Evolutionary conservation across 345 rosid genomes (phyloP).

Genomic region (Syzygium aqueum): DNA sequence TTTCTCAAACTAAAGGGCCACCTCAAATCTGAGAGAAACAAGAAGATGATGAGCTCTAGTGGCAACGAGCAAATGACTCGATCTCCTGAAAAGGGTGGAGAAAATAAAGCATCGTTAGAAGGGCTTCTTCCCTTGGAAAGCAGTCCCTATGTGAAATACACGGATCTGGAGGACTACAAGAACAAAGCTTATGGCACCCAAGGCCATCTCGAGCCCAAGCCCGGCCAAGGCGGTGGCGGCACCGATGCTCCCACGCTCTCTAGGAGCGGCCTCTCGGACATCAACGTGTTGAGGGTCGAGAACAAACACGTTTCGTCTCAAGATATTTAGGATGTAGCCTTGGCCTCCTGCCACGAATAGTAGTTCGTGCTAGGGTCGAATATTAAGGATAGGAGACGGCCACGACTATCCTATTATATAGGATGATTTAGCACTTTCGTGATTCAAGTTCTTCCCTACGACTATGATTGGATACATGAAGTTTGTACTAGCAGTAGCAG

Average conservation of each 20-base stretch:
- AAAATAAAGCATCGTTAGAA: not conserved
- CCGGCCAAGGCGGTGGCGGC: constrained; percentile 27
- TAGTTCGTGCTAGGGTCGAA: not conserved
- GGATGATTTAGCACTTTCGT: not conserved
- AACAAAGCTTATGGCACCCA: constrained; percentile 33
- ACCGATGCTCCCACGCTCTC: constrained; percentile 49
- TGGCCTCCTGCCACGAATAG: not conserved
- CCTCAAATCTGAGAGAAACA: not conserved
- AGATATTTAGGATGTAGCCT: not conserved
- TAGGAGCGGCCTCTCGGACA: constrained; percentile 9
- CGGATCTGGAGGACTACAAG: constrained; percentile 40
- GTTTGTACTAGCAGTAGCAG: not conserved
- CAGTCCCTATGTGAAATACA: constrained; percentile 34
- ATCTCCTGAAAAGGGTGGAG: not conserved
- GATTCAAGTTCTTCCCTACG: not conserved
- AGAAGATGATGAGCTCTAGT: not conserved
- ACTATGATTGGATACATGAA: not conserved
- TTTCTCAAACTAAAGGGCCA: not conserved
- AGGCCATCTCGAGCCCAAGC: constrained; percentile 37
- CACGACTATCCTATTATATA: not conserved
- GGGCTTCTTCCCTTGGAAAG: constrained; percentile 30
- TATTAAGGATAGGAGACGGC: not conserved
- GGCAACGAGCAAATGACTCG: not conserved
- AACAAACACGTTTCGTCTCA: not conserved
- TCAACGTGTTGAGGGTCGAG: not conserved